Conservation (phyloP, 1,139 yeast genomes). For the Geotrichum macrosporum region DNA sequence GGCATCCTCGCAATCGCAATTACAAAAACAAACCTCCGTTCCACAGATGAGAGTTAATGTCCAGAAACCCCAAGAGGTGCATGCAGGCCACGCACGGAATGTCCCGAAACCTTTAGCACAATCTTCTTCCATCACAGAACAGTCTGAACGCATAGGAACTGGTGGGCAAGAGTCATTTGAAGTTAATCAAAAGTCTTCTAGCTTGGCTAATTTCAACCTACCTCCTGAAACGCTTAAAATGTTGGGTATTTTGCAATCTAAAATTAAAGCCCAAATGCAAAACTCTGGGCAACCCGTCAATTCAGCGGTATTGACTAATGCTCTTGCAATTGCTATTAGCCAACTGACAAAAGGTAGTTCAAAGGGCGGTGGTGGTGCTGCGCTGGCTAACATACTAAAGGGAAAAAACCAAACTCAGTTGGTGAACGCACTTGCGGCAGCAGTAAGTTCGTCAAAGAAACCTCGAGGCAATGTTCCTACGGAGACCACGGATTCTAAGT, state of each 20-base stretch:
- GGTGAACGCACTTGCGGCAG: conserved; percentile 76
- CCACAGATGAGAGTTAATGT: conserved; percentile 29
- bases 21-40: conserved; percentile 24
- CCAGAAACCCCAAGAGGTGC: not conserved
- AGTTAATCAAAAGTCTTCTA: conserved; percentile 16
- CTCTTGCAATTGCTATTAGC: conserved; percentile 86
- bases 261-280: conserved; percentile 37
- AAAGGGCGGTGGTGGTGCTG: conserved; percentile 48
- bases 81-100: no score
- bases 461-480: no score
- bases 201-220: conserved; percentile 24
- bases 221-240: conserved; percentile 38
- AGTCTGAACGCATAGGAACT: no score
- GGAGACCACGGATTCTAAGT: no score
- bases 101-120: no score
- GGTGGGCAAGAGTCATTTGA: no score
- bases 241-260: conserved; percentile 36
- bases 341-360: conserved; percentile 71
- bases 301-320: conserved; percentile 73
- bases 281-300: conserved; percentile 34
- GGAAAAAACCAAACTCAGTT: conserved; percentile 87
- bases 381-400: conserved; percentile 63
- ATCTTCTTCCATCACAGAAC: no score
- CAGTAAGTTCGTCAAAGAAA: conserved; percentile 51
- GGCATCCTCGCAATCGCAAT: conserved; percentile 12